Conservation (phyloP, 495 filamentous ascomycete genomes). For the Xylaria scruposa region DNA sequence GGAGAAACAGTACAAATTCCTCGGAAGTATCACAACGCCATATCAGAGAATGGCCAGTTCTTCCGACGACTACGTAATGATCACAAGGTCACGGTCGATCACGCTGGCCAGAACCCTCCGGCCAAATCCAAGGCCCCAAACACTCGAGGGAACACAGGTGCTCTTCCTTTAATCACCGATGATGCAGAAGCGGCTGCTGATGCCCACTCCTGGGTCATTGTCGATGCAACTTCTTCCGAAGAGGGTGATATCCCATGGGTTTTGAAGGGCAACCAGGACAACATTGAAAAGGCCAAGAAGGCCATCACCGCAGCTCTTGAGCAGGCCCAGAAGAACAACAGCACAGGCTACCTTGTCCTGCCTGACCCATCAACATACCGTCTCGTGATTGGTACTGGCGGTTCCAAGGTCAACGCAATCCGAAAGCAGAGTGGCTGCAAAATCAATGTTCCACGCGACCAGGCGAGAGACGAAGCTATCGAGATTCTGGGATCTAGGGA, state of each 20-base stretch:
- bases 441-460: conserved; percentile 87
- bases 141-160: conserved; percentile 57
- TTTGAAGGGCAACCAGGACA: conserved; percentile 76
- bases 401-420: conserved; percentile 89
- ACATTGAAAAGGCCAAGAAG: conserved; percentile 77
- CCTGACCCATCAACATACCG: conserved; percentile 90
- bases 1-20: conserved; percentile 87
- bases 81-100: conserved; percentile 86
- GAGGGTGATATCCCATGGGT: conserved; percentile 90
- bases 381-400: conserved; percentile 86
- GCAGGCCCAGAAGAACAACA: conserved; percentile 71
- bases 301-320: conserved; percentile 72
- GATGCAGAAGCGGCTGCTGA: conserved; percentile 66
- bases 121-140: conserved; percentile 60
- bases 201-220: conserved; percentile 78
- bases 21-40: conserved; percentile 75
- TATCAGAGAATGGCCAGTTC: conserved; percentile 90
- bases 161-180: conserved; percentile 89
- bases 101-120: conserved; percentile 78
- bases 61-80: conserved; percentile 87
- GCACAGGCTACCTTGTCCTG: conserved; percentile 84
- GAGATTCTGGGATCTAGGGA: conserved; percentile 81
- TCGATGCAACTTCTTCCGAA: conserved; percentile 64
- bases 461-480: conserved; percentile 81
- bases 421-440: conserved; percentile 89